These are phyloP conservation scores for Dissophora globulifera DNA, from an alignment of 192 early-diverging fungal genomes.

Conservation along the genomic window DNA sequence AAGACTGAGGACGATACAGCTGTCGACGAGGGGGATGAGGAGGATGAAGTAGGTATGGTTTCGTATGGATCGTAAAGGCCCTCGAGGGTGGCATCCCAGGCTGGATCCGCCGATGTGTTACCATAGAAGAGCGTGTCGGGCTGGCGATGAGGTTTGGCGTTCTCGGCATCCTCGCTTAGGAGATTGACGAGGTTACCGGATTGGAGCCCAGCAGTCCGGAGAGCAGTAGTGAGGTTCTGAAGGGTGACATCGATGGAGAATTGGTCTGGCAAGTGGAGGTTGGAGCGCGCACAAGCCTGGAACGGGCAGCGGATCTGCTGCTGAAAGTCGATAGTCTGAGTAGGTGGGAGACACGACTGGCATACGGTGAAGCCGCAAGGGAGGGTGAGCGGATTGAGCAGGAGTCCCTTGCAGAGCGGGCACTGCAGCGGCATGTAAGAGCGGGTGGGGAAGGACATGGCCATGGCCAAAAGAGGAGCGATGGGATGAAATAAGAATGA, in stretches of 20 bases:
- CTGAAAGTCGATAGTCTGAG: conserved; percentile 39
- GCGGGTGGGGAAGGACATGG: conserved; percentile 11
- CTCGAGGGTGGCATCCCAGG: conserved; percentile 32
- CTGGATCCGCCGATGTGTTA: neutral
- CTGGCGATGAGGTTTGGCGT: conserved; percentile 4
- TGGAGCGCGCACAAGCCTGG: conserved; percentile 17
- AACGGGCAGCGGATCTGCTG: conserved; percentile 32
- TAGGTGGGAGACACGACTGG: conserved; percentile 28
- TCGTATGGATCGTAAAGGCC: conserved; percentile 28
- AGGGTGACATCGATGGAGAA: conserved; percentile 51
- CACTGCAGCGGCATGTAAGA: conserved; percentile 42
- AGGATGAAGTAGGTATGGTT: no score
- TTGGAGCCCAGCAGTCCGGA: conserved; percentile 16
- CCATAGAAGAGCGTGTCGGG: conserved; percentile 17
- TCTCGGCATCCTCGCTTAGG: conserved; percentile 10
- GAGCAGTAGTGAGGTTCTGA: conserved; percentile 25
- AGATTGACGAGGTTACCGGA: no score
- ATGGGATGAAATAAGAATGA: neutral
- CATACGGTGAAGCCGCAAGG: conserved; percentile 59
- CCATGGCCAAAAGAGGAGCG: no score
- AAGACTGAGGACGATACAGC: conserved; percentile 6
- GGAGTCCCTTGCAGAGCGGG: conserved; percentile 39
- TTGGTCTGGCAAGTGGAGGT: conserved; percentile 20
- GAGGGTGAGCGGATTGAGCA: conserved; percentile 53
- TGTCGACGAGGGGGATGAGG: neutral